Evolutionary conservation across 306 rosid genomes (phyloP), one percentile per base, ranked within the genome.

Genomic region (Mimosa pudica): DNA sequence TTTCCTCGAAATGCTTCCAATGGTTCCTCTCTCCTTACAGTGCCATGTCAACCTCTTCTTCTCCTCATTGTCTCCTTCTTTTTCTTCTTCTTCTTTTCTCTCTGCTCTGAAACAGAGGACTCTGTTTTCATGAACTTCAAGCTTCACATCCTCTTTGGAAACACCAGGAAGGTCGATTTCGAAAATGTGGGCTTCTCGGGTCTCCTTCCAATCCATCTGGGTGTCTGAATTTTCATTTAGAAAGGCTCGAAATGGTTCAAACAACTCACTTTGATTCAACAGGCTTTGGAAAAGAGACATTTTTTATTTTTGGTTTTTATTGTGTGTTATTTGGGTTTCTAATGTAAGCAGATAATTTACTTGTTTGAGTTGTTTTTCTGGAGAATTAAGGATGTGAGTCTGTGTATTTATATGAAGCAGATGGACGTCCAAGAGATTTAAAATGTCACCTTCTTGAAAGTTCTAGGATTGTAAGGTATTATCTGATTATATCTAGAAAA

Each of bases 171-270:
- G 91, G 78, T 88, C 91, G 38, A 90, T 64, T 62, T 87, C 83
- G 35, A 86, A 88, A 68, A 87, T 11, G 84, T 88, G 89, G 32
- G 87, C 79, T 4, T 85, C 14, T 2, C 71, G 65, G 4, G 85
- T 90, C 71, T 88, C 92, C 64, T 79, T 88, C 94, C 89, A 90
- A 76, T 88, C 89, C 94, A 90, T 88, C 48, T 64, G 78, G 38
- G 82, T 9, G 41, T 74, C 81, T 10, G 84, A 47, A 57, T 80
- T 65, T 18, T 77, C 80, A 17, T 48, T 32, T 72, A 75, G 13
- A 3, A 84, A 48, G 5, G 38, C 64, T 47, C 10, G 38, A 71
- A 80, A 74, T 30, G 86, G 85, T 3, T 78, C 67, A 18, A 81
- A 76, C 35, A 74, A 16, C 38, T 71, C 70, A 32, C 69, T 73